Evolutionary conservation across 768 basidiomycete species (phyloP), one percentile per base, ranked within the genome.

Genomic region (Amanita subjunquillea): DNA sequence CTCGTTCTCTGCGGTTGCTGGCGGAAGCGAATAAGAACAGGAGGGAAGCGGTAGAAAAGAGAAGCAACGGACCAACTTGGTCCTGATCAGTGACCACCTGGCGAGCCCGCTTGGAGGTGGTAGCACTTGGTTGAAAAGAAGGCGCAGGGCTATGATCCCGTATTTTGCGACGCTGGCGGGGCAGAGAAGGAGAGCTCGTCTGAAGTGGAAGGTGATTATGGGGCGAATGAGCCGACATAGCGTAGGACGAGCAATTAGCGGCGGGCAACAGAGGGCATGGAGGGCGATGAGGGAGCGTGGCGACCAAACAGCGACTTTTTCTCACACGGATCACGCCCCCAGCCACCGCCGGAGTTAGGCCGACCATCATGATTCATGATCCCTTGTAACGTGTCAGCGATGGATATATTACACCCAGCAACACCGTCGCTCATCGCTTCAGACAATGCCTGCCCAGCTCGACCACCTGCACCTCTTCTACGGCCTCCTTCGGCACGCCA

Each of bases 1-100:
- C 53, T 72, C 45, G 5, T 34, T 40, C 60, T 68, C 60, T 6
- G 86, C 86, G 65, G 73, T 36, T 0, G 55, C 65, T 73, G 56
- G 46, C 55, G 38, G 57, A 22, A 41, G 41, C 4, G 23, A 27
- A 12, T 56, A 38, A n/a, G 17, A 38, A 39, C 23, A 42, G 40
- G 15, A 12, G 27, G 29, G 46, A 54, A 38, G 48, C 47, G 22
- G 7, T n/a, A 4, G 25, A 40, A 27, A 29, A 27, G 15, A 7
- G 3, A 17, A 6, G 17, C 4, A 43, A 62, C 65, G 58, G 51
- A 67, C 67, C 61, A 48, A 76, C 68, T 56, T 59, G 39, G 17
- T 44, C 42, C 57, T 62, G 61, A 65, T 73, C 73, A 4, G 69
- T 61, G 15, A 75, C 68, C 8, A 66, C 59, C 55, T 76, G 75